Base-by-base conservation (phyloP, 192 early-diverging fungal genomes). In the Umbelopsis vinacea region DNA sequence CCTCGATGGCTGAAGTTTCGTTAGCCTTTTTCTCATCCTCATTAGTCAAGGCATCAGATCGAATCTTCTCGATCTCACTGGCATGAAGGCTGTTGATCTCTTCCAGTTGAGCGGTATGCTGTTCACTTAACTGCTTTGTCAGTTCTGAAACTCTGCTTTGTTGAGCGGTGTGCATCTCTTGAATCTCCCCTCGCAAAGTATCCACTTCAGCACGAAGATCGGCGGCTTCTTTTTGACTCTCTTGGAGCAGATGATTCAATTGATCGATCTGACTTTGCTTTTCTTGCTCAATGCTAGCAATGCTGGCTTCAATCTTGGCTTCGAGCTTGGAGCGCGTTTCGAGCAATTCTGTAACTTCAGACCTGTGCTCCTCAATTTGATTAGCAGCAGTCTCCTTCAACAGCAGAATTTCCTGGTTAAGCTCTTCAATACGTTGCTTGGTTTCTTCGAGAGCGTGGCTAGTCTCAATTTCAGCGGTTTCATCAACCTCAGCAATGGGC, bases 111-210 rank as follows among this genome's bases (percentile, higher is more conserved):
- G 57, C 26, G 2, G 57, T 26, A 19, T 37, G 26, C 17, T 63
- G 57, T 26, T 63, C 57, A 63, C 15, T 63, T 5, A 63, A 33
- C n/a, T 63, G 57, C 33, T 63, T 63, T 22, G 57, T 63, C 57
- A 63, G 19, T n/a, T 63, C 57, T 1, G 57, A 10, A 37, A 63
- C 57, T 63, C 57, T 29, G 12, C 37, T 63, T 63, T 63, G 57
- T 26, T 63, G 57, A 37, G 26, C 57, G 3, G 35, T 4, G 15
- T 63, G 57, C 57, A 63, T 63, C 6, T 63, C 33, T 37, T 37
- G 57, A 33, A 63, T 63, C 17, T 63, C 57, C 0, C 57, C 57
- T 35, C 57, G 57, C 57, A 63, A 63, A 33, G 26, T 63, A 63
- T 63, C 57, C 23, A 63, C 12, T 14, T 63, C 57, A 37, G 57